These are phyloP conservation scores for Xylaria longipes DNA, from an alignment of 495 filamentous ascomycete species.

Conservation along the genomic window DNA sequence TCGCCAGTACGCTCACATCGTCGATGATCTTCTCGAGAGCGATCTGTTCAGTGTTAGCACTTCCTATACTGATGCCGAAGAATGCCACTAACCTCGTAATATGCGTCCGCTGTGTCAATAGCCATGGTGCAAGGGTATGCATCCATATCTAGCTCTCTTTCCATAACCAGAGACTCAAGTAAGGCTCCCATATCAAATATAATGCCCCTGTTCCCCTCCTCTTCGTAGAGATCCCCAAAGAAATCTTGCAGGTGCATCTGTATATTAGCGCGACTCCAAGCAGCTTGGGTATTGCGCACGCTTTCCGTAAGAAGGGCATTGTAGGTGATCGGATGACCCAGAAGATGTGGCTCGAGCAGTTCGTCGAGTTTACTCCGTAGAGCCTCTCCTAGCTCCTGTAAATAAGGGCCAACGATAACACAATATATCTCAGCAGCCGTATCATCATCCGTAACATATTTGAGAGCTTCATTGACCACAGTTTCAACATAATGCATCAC, in stretches of 20 bases:
- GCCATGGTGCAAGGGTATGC: background rate
- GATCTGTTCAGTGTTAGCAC: background rate
- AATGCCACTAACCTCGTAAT: background rate
- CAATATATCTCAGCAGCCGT: background rate
- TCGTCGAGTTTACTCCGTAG: background rate
- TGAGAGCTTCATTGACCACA: background rate
- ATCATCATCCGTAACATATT: background rate
- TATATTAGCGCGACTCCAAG: background rate
- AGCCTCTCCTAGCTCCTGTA: background rate
- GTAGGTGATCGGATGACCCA: background rate
- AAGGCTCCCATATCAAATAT: background rate
- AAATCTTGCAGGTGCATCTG: background rate
- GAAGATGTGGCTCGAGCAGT: slow-evolving; percentile 1
- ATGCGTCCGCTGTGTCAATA: background rate
- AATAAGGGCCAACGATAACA: background rate
- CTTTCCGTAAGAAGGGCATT: background rate
- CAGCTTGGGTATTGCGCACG: background rate
- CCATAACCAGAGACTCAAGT: background rate
- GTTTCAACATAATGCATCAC: background rate
- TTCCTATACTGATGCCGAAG: background rate
- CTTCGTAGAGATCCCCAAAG: background rate
- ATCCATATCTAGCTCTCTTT: background rate
- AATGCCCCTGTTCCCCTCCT: background rate
- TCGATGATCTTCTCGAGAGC: background rate
- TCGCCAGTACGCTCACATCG: background rate